A percentile compares a stretch with the other conserved stretches of the same genome.
These are phyloP conservation scores for Olyra latifolia DNA, from an alignment of 176 grass and related monocot species.

Conservation along the genomic window DNA sequence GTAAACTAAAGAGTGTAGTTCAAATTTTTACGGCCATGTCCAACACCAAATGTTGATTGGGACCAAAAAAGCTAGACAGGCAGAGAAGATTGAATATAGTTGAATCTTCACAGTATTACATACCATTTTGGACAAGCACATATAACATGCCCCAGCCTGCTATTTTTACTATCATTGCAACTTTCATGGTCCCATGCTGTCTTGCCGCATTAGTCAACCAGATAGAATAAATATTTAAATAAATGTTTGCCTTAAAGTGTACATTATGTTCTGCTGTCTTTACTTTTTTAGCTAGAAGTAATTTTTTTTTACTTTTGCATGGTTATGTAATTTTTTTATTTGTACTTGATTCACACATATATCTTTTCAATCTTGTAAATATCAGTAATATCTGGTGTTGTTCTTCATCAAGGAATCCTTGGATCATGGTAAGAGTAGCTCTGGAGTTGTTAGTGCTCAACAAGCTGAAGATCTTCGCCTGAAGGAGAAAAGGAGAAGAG, in stretches of 20 bases:
- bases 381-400: constrained; percentile 11
- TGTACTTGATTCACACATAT: not conserved
- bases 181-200: not conserved
- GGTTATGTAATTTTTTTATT: not conserved
- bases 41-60: not conserved
- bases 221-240: not conserved
- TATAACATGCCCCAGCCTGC: not conserved
- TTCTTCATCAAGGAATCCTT: constrained; percentile 48
- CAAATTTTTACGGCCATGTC: not conserved
- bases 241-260: not conserved
- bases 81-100: not conserved
- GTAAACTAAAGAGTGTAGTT: not conserved
- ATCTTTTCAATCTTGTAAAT: not conserved
- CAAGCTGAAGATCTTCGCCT: constrained; percentile 83
- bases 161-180: not conserved
- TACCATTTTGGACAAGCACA: not conserved
- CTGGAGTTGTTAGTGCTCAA: constrained; percentile 72
- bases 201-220: not conserved
- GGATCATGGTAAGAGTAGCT: constrained; percentile 45
- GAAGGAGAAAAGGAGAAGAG: constrained; percentile 89
- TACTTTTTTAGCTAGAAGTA: not conserved
- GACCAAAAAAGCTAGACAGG: not conserved
- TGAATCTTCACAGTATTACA: not conserved
- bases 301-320: not conserved
- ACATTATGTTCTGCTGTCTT: not conserved